Evolutionary conservation across 1,139 yeast genomes (phyloP), one percentile per base, ranked within the genome.

Genomic region (Saccharomyces uvarum): DNA sequence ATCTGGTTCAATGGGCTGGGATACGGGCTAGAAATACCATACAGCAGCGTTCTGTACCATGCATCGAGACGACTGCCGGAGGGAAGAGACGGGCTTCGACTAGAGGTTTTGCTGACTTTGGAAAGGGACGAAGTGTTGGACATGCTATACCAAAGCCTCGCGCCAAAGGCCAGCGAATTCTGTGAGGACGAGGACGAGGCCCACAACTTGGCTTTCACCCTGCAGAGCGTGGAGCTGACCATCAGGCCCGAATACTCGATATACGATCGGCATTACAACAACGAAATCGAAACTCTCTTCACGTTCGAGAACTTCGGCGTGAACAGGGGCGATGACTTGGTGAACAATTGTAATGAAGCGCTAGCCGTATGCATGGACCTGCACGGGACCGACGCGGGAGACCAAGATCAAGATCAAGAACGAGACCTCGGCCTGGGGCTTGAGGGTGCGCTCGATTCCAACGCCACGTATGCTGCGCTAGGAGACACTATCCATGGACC

Each of bases 271-370:
- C 70, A 68, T 53, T 70, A 67, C 54, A 72, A 70, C 56, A 63
- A 66, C 8, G 58, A 63, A 13, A 64, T 70, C 3, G 77, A 74
- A 50, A 61, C 61, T 2, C 59, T 74, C 16, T 74, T 74, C 59
- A 71, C 73, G 0, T 71, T 68, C 56, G 65, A 63, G n/a, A 64
- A 66, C 55, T 73, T 73, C 61, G 76, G 76, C 0, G 60, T 68
- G 14, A 72, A 73, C 54, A 64, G 71, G 53, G 76, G 76, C 3
- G 71, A 72, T 50, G 69, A 68, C 27, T 59, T 74, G 67, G 72
- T 73, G 2, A 60, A 57, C 19, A 68, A 66, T 55, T 64, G 70
- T 51, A 63, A 66, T 55, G 60, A 61, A 9, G 70, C 70, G 11
- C 51, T 69, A 19, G 65, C 67, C 5, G 54, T 59, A 21, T 68